phyloP scores from a whole-genome alignment of 2,329 filamentous ascomycete genomes.

The Beauveria sp. region DNA sequence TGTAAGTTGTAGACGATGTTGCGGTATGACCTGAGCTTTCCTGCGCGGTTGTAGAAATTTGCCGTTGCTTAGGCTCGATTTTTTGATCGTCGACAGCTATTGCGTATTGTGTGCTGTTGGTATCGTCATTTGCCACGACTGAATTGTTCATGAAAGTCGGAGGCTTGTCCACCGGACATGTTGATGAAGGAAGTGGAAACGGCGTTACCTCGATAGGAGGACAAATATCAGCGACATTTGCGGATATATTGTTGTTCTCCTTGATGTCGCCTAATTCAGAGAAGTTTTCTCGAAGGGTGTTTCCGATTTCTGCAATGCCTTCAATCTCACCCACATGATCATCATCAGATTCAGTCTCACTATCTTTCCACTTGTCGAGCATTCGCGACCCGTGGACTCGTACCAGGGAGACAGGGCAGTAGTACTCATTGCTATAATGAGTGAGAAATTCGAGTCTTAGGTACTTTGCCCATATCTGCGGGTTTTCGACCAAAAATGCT shows the following conservation, averaged over 20 bases:
- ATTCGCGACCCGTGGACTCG: constrained; percentile 94
- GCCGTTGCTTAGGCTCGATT: not conserved
- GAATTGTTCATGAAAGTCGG: not conserved
- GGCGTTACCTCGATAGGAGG: not conserved
- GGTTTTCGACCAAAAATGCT: constrained; percentile 87
- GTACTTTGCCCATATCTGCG: constrained; percentile 92
- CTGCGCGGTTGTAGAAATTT: not conserved
- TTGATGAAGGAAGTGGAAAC: not conserved
- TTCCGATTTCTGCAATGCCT: not conserved
- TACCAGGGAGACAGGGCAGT: constrained; percentile 85
- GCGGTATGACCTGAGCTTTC: not conserved
- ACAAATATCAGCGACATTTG: not conserved
- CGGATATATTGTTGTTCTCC: not conserved
- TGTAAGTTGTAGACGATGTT: not conserved
- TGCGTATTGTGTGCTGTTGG: not conserved
- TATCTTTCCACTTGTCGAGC: constrained; percentile 86
- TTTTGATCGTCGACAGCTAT: not conserved
- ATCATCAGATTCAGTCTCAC: constrained; percentile 61
- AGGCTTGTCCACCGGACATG: not conserved
- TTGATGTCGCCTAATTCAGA: not conserved
- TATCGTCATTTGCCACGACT: not conserved
- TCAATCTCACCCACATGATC: constrained; percentile 40
- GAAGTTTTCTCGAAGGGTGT: not conserved
- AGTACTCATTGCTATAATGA: constrained; percentile 95
- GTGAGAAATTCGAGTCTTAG: constrained; percentile 84